Percentiles rank a stretch among this genome's conserved stretches.
These are phyloP conservation scores for Candida nanaspora DNA, from an alignment of 805 yeast genomes.

Conservation along the genomic window DNA sequence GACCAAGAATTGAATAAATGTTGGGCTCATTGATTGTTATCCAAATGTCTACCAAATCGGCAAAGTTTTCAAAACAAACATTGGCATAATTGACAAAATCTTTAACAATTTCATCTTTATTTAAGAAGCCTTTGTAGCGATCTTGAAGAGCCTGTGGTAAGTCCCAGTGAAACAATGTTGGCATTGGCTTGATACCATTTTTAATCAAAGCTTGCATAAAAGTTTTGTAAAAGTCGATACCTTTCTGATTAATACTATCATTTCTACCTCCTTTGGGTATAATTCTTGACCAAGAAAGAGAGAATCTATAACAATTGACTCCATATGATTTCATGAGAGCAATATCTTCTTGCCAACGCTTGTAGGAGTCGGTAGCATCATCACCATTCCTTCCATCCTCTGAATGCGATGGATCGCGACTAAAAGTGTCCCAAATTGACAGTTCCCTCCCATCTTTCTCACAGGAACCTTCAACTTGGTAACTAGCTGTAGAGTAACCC, in stretches of 20 bases:
- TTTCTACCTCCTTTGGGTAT: constrained; percentile 18
- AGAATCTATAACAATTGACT: constrained; percentile 24
- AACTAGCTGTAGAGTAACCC: constrained; percentile 2
- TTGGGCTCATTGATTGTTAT: constrained; percentile 27
- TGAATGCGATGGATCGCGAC: constrained; percentile 1
- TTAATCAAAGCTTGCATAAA: constrained; percentile 4
- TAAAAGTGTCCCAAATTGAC: constrained; percentile 2
- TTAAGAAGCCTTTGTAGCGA: constrained; percentile 19
- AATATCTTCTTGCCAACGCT: constrained; percentile 26
- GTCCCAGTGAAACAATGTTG: constrained; percentile 29
- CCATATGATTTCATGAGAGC: constrained; percentile 26
- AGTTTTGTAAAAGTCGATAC: constrained; percentile 4
- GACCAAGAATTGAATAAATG: constrained; percentile 1
- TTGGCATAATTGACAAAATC: constrained; percentile 27
- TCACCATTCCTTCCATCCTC: constrained; percentile 1
- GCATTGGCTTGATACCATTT: constrained; percentile 18
- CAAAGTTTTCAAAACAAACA: constrained; percentile 23
- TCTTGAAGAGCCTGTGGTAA: constrained; percentile 15
- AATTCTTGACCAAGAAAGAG: constrained; percentile 29
- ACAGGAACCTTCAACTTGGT: constrained; percentile 1
- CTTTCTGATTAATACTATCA: constrained; percentile 5
- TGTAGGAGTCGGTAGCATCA: constrained; percentile 19
- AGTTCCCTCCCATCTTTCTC: background rate
- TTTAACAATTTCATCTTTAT: constrained; percentile 19
- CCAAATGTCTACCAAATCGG: constrained; percentile 25